Base-by-base conservation (phyloP, 2,329 filamentous ascomycete genomes). In the Epichloe amarillans region DNA sequence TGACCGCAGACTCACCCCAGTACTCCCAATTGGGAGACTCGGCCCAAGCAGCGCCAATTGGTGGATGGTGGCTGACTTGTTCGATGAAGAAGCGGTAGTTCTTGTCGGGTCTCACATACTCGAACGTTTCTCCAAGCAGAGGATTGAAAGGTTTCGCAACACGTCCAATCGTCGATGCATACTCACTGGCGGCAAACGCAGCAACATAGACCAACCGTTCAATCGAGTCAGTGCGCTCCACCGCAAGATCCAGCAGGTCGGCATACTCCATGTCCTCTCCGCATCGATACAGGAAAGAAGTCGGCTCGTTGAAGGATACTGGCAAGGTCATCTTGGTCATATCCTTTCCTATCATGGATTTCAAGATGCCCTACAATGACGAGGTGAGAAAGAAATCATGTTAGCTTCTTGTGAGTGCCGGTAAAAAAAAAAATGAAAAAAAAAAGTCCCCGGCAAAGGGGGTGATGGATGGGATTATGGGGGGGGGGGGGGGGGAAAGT, bases 311-410 rank as follows among this genome's bases (percentile, higher is more conserved):
- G 73, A 98, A 97, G 0, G 93, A 95, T 2, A 98, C 93, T 0
- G 93, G 93, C 19, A 98, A 72, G 0, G 93, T 97, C 91, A 98
- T 98, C 73, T 94, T 97, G 38, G 93, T 97, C 93, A 98, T 97
- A 64, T 98, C 93, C 66, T 98, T 97, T 56, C 93, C 93, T 68
- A 98, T 95, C 93, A 98, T 97, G 21, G 91, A 97, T 72, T 97
- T 98, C 56, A 98, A 72, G 59, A 98, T 96, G 57, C 86, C 85
- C 90, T 96, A 56, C 30, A 45, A 38, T 23, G 17, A 30, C 1
- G 5, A 14, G 17, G 17, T 3, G 26, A 37, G 15, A 23, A 26
- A 46, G 11, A 15, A 23, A 26, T 12, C 1, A 3, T 11, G 17
- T 21, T 21, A 42, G 19, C 21, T 19, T 12, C 10, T 19, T 8